Evolutionary conservation across 2,329 filamentous ascomycete species (phyloP).

Genomic region (Mycosphaerella arachidis): DNA sequence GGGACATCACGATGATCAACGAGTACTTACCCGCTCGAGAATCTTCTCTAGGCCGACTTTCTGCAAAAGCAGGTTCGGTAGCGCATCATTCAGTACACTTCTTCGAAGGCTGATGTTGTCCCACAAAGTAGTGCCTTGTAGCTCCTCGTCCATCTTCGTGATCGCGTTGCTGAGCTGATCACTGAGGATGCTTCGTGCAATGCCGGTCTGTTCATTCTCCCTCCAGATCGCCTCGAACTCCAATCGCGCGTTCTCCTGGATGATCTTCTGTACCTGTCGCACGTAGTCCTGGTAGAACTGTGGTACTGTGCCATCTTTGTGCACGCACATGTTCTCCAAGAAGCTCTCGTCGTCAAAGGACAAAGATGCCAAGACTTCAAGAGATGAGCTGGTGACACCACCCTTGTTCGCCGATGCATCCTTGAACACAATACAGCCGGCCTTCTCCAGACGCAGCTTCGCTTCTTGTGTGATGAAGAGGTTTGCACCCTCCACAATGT

Average conservation of each 20-base stretch:
- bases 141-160: slow-evolving; percentile 92
- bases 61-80: slow-evolving; percentile 76
- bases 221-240: slow-evolving; percentile 99
- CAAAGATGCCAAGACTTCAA: slow-evolving; percentile 90
- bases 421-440: slow-evolving; percentile 95
- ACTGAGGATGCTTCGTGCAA: slow-evolving; percentile 77
- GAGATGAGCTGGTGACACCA: slow-evolving; percentile 92
- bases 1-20: neutral
- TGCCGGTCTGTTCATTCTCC: slow-evolving; percentile 77
- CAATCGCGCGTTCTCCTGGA: slow-evolving; percentile 82
- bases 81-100: slow-evolving; percentile 75
- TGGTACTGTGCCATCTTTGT: slow-evolving; percentile 70
- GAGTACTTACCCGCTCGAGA: slow-evolving; percentile 62
- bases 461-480: slow-evolving; percentile 98
- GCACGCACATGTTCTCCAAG: slow-evolving; percentile 86
- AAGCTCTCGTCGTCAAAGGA: slow-evolving; percentile 91
- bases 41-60: slow-evolving; percentile 91
- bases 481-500: slow-evolving; percentile 96
- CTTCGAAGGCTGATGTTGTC: slow-evolving; percentile 71
- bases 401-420: slow-evolving; percentile 98
- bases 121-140: slow-evolving; percentile 92
- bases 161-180: slow-evolving; percentile 89
- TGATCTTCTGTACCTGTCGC: slow-evolving; percentile 82
- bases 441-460: slow-evolving; percentile 88
- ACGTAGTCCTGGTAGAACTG: slow-evolving; percentile 94